Base-by-base conservation (phyloP, 2,329 filamentous ascomycete genomes). In the Rosellinia necatrix region DNA sequence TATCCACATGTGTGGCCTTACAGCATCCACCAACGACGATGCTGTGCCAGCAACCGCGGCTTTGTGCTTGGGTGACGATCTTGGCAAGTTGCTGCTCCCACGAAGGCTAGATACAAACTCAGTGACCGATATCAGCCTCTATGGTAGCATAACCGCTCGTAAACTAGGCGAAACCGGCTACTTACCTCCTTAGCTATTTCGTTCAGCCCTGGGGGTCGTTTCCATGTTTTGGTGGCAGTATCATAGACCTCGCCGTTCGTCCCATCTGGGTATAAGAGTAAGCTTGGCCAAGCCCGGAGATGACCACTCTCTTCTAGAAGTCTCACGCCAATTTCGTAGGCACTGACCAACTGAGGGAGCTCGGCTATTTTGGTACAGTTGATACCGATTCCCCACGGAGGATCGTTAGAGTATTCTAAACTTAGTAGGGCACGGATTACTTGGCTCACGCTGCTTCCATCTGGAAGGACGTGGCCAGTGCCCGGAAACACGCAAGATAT, bases 361-460 rank as follows among this genome's bases (percentile, higher is more conserved):
- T 88, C 85, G 46, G 80, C 76, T 29, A 89, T 78, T 68, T 87
- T 88, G 32, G 81, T 89, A 69, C 86, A 89, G 70, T 89, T 89
- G 65, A 89, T 80, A 1, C 87, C 86, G 21, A 90, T 77, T 0
- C 81, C 86, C 81, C 81, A 86, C 0, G 86, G 86, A 3, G 70
- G 30, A 49, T 63, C 35, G 9, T 59, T 52, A 0, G 61, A 58
- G 38, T 63, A 54, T 24, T 63, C 59, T 19, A 59, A 53, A 44
- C 54, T 63, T n/a, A 70, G 52, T 40, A 69, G 61, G 10, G 70
- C 69, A 17, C 67, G 64, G 6, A 76, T 66, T 38, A 79, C 75
- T 57, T 78, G 63, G 42, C 72, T 69, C 19, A 80, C 72, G 2
- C 66, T 69, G 59, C 73, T 81, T 2, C 84, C 84, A 63, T 88